A percentile compares a stretch with the other conserved stretches of the same genome.
phyloP scores from a whole-genome alignment of 208 protist species.

The Leishmania turanica region DNA sequence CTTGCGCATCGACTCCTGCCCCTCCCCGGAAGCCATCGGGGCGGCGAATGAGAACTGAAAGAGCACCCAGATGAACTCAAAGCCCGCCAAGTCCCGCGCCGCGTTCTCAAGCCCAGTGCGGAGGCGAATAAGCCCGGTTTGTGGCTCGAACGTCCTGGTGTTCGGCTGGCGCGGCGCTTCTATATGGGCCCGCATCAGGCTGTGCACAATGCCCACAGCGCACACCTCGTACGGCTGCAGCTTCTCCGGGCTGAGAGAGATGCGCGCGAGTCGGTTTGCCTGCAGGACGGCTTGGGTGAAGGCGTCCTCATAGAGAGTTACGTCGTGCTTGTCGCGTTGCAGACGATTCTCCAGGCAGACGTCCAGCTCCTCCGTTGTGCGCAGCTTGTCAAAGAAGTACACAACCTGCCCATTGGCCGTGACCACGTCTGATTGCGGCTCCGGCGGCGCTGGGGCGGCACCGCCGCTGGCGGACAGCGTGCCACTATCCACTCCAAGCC shows the following conservation, averaged over 20 bases:
- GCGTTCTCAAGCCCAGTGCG: conserved; percentile 84
- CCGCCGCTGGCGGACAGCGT: too few species aligned
- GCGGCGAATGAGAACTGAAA: conserved; percentile 90
- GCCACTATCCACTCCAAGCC: not conserved
- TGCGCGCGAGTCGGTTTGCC: conserved; percentile 74
- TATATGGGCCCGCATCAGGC: conserved; percentile 83
- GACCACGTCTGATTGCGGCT: conserved; percentile 40
- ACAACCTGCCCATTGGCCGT: conserved; percentile 56
- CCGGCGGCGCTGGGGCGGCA: conserved; percentile 4
- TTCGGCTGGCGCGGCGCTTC: conserved; percentile 83
- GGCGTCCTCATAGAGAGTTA: conserved; percentile 69
- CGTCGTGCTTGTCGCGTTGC: conserved; percentile 60
- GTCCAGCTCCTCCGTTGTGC: conserved; percentile 69
- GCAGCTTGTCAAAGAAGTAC: conserved; percentile 88
- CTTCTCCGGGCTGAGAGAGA: conserved; percentile 68
- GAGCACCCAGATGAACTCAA: conserved; percentile 92
- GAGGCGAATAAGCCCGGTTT: conserved; percentile 87
- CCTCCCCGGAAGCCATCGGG: conserved; percentile 61
- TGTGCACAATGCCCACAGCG: conserved; percentile 85
- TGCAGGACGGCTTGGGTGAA: conserved; percentile 74
- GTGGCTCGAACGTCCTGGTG: conserved; percentile 69
- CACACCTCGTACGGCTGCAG: conserved; percentile 77
- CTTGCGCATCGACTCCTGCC: conserved; percentile 38
- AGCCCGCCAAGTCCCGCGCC: conserved; percentile 76
- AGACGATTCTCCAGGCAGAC: conserved; percentile 72